phyloP scores from a whole-genome alignment of 2,329 filamentous ascomycete species.

The Nemania sp. region DNA sequence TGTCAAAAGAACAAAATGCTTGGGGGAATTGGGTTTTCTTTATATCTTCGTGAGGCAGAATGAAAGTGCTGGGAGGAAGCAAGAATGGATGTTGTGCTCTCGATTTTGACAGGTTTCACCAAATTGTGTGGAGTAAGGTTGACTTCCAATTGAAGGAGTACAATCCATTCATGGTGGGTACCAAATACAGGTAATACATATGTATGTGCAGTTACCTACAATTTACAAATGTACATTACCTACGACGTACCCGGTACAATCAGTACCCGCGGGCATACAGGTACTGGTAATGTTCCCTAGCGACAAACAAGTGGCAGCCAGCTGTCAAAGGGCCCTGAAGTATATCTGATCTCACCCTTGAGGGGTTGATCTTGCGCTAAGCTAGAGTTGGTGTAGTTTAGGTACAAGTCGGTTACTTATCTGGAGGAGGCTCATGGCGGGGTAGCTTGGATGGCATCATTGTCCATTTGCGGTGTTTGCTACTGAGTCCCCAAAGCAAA shows the following conservation, averaged over 20 bases:
- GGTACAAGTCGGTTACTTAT: too few species aligned
- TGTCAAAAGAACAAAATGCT: neutral
- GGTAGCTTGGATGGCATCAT: conserved; percentile 23
- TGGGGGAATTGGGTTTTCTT: neutral
- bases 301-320: conserved; percentile 12
- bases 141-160: neutral
- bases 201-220: too few species aligned
- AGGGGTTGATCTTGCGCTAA: neutral
- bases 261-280: conserved; percentile 2
- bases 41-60: neutral
- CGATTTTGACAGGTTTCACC: conserved; percentile 44
- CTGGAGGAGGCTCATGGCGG: conserved; percentile 14
- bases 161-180: too few species aligned
- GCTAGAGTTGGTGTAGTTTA: neutral
- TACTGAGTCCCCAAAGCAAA: too few species aligned
- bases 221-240: too few species aligned
- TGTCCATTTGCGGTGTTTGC: neutral
- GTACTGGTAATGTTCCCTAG: neutral
- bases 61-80: conserved; percentile 8
- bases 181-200: too few species aligned
- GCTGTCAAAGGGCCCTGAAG: neutral
- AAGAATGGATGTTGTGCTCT: conserved; percentile 31
- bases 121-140: conserved; percentile 39
- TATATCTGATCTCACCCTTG: too few species aligned
- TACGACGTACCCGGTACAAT: too few species aligned